phyloP scores from a whole-genome alignment of 2,329 filamentous ascomycete species.

The Microcyclospora pomicola region DNA sequence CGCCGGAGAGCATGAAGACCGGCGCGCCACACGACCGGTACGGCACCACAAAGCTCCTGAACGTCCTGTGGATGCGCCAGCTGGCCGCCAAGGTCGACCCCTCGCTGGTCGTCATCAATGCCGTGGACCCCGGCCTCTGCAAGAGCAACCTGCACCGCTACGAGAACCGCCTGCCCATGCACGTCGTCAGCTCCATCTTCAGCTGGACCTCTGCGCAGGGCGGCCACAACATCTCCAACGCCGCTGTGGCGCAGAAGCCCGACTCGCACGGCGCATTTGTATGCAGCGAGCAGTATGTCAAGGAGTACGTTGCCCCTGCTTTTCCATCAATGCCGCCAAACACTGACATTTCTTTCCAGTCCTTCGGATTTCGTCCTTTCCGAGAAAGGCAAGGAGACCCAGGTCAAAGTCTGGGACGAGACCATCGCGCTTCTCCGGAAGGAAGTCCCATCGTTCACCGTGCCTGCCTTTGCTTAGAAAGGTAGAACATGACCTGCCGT shows the following conservation, averaged over 20 bases:
- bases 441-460: constrained; percentile 1
- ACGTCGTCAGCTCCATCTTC: too few relatives aligned
- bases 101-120: constrained; percentile 2
- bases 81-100: constrained; percentile 21
- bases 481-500: too few relatives aligned
- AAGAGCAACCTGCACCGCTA: constrained; percentile 2
- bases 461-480: too few relatives aligned
- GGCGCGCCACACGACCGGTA: neutral
- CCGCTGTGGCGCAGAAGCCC: too few relatives aligned
- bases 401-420: constrained; percentile 5
- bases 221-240: too few relatives aligned
- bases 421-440: constrained; percentile 3
- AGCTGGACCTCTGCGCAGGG: too few relatives aligned
- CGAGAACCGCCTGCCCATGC: too few relatives aligned
- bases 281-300: too few relatives aligned
- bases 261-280: too few relatives aligned
- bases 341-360: neutral
- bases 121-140: constrained; percentile 5
- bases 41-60: neutral
- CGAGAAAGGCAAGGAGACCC: constrained; percentile 1
- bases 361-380: constrained; percentile 2
- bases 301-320: too few relatives aligned
- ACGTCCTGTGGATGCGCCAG: constrained; percentile 1
- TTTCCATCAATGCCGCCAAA: too few relatives aligned
- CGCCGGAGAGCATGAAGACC: too few relatives aligned